Conservation (phyloP, 805 yeast genomes). For the Candida namnaoensis region DNA sequence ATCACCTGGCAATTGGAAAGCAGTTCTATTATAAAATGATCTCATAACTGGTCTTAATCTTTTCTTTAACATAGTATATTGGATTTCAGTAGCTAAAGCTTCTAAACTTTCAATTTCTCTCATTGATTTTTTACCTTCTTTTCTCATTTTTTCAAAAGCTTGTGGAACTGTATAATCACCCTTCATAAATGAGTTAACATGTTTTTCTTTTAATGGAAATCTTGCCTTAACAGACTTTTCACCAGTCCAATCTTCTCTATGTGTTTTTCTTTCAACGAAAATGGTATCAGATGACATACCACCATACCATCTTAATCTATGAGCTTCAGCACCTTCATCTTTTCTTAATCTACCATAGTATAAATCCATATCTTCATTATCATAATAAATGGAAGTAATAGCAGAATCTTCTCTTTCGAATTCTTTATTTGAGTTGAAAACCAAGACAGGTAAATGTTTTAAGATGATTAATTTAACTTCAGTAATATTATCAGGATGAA, state of each 20-base stretch:
- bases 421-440: conserved; percentile 93
- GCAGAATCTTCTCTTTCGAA: conserved; percentile 93
- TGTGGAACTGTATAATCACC: conserved; percentile 85
- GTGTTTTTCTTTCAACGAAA: conserved; percentile 95
- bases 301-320: conserved; percentile 98
- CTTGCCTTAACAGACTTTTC: conserved; percentile 98
- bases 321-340: conserved; percentile 98
- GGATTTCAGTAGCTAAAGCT: conserved; percentile 87
- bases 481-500: conserved; percentile 95
- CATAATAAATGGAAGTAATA: conserved; percentile 93
- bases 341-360: conserved; percentile 92
- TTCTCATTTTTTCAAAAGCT: conserved; percentile 86
- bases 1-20: conserved; percentile 98
- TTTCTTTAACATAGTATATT: conserved; percentile 78
- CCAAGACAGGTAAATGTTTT: conserved; percentile 94
- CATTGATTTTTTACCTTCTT: conserved; percentile 80
- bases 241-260: conserved; percentile 99
- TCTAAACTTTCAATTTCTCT: conserved; percentile 90
- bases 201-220: conserved; percentile 84
- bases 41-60: conserved; percentile 90
- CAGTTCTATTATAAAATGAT: conserved; percentile 95
- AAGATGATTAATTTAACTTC: conserved; percentile 87
- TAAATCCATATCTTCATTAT: conserved; percentile 79
- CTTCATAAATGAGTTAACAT: conserved; percentile 73
- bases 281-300: conserved; percentile 91